Evolutionary conservation across 495 filamentous ascomycete genomes (phyloP).

Genomic region (Ramalina peruviana): DNA sequence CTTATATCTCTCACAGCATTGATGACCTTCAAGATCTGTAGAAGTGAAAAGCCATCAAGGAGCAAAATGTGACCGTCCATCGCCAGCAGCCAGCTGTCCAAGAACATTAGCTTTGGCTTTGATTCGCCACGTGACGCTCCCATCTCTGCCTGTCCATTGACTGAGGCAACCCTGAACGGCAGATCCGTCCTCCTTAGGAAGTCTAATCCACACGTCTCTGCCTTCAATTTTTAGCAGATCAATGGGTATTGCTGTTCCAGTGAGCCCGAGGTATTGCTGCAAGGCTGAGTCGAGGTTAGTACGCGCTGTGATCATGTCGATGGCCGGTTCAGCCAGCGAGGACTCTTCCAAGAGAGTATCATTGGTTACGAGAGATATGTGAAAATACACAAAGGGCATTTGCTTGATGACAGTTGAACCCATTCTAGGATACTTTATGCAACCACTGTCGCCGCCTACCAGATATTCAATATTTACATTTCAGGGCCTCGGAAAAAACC

Average conservation of each 20-base stretch:
- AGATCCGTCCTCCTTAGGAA: slow-evolving; percentile 52
- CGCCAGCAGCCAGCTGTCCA: slow-evolving; percentile 28
- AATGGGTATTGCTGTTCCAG: slow-evolving; percentile 60
- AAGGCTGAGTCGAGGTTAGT: slow-evolving; percentile 61
- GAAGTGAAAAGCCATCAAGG: neutral
- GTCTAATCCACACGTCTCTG: slow-evolving; percentile 53
- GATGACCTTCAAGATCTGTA: too few species aligned
- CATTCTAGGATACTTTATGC: too few species aligned
- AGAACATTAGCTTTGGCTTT: slow-evolving; percentile 41
- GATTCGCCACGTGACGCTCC: slow-evolving; percentile 42
- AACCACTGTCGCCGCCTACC: too few species aligned
- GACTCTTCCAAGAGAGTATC: slow-evolving; percentile 9
- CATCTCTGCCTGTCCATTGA: slow-evolving; percentile 21
- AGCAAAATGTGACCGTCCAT: slow-evolving; percentile 17
- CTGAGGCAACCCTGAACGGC: slow-evolving; percentile 55
- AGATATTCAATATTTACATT: too few species aligned
- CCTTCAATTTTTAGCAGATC: slow-evolving; percentile 60
- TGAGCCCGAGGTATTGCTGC: slow-evolving; percentile 64
- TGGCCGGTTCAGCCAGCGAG: slow-evolving; percentile 15
- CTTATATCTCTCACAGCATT: too few species aligned
- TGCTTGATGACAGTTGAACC: slow-evolving; percentile 27
- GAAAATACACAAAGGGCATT: slow-evolving; percentile 33
- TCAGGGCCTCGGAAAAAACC: too few species aligned
- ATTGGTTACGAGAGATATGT: slow-evolving; percentile 18
- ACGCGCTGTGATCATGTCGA: slow-evolving; percentile 64